Conservation (phyloP, 345 rosid genomes). For the Isatis tinctoria region DNA sequence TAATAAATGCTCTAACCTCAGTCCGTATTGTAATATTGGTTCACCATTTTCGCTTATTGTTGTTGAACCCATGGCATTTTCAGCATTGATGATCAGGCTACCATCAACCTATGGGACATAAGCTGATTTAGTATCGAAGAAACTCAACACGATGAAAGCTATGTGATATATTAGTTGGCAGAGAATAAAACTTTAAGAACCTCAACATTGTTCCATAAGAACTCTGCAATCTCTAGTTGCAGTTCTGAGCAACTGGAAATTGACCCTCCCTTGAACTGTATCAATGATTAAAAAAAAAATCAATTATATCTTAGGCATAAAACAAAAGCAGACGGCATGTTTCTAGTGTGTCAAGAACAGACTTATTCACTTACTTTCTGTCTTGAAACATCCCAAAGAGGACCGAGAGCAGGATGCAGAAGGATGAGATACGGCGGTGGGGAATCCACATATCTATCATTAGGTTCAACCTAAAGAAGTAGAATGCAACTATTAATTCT, state of each 20-base stretch:
- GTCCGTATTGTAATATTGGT: conserved; percentile 61
- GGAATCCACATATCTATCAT: conserved; percentile 54
- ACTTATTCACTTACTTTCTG: conserved; percentile 57
- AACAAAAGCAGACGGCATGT: neutral
- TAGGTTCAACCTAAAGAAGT: conserved; percentile 51
- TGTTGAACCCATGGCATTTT: conserved; percentile 73
- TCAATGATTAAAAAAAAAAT: conserved; percentile 14
- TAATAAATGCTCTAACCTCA: conserved; percentile 44
- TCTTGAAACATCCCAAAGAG: conserved; percentile 87
- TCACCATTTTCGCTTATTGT: conserved; percentile 44
- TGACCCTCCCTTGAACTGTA: conserved; percentile 74
- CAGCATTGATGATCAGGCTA: conserved; percentile 69
- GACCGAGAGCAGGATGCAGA: conserved; percentile 93
- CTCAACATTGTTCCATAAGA: conserved; percentile 87
- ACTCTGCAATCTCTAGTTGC: conserved; percentile 84
- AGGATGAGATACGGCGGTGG: conserved; percentile 88
- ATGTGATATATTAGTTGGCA: neutral
- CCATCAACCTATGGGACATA: conserved; percentile 63
- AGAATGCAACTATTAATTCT: conserved; percentile 3
- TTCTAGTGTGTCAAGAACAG: conserved; percentile 1
- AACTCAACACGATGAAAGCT: conserved; percentile 15
- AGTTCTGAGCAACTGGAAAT: conserved; percentile 74
- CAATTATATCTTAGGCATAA: neutral
- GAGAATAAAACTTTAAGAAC: conserved; percentile 30
- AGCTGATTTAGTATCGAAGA: neutral